Evolutionary conservation across 1,139 yeast genomes (phyloP).

Genomic region (Taiozyma sp.): DNA sequence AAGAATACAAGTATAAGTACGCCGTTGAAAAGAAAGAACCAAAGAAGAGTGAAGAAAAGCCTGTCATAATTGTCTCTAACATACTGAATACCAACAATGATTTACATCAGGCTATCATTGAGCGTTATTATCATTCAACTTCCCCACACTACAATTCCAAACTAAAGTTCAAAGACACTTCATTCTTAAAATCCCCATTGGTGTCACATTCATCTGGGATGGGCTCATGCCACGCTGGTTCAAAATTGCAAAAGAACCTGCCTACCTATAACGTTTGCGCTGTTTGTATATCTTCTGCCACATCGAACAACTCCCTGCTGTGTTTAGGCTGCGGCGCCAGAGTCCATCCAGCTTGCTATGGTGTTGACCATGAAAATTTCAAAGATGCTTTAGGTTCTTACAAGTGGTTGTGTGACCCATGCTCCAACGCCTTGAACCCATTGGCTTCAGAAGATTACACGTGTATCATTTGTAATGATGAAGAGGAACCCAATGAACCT

Average conservation of each 20-base stretch:
- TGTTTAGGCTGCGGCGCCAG: conserved; percentile 70
- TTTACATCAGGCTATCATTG: conserved; percentile 9
- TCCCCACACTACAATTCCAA: conserved; percentile 14
- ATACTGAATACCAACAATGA: conserved; percentile 5
- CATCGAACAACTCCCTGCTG: conserved; percentile 17
- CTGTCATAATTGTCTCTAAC: conserved; percentile 10
- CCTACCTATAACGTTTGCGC: conserved; percentile 10
- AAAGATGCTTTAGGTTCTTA: conserved; percentile 7
- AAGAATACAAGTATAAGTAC: conserved; percentile 4
- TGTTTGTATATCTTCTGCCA: conserved; percentile 10
- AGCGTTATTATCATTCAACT: conserved; percentile 13
- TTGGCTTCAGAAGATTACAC: conserved; percentile 50
- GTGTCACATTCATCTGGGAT: background rate
- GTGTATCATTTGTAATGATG: conserved; percentile 64
- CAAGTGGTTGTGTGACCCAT: conserved; percentile 81
- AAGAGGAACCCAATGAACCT: conserved; percentile 43
- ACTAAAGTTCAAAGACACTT: conserved; percentile 16
- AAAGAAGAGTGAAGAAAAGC: conserved; percentile 6
- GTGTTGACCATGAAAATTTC: conserved; percentile 28
- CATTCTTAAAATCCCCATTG: background rate
- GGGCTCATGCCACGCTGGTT: background rate
- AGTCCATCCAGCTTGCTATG: conserved; percentile 73
- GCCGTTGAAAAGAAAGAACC: background rate
- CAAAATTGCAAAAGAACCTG: background rate
- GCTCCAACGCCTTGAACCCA: conserved; percentile 69